These are phyloP conservation scores for Stellera chamaejasme DNA, from an alignment of 345 rosid genomes.

Conservation along the genomic window DNA sequence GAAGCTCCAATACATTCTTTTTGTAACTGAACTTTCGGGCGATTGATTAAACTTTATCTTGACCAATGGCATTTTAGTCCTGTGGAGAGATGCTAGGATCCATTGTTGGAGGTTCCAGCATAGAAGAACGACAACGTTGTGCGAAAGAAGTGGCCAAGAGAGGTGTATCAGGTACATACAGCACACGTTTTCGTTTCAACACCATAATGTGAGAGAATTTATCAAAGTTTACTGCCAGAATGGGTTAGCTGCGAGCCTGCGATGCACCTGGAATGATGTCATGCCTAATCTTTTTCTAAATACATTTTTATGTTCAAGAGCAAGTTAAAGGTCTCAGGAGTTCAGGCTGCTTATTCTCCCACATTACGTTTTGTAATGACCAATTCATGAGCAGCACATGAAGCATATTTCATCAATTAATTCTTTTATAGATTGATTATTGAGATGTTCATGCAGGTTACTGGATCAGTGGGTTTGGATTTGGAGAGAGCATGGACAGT, in stretches of 20 bases:
- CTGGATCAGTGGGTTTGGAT: constrained; percentile 81
- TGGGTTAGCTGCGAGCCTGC: no score
- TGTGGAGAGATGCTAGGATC: constrained; percentile 61
- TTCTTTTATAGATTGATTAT: neutral
- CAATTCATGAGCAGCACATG: no score
- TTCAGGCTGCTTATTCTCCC: no score
- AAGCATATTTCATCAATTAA: neutral
- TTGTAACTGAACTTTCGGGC: neutral
- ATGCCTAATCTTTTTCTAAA: no score
- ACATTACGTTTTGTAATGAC: no score
- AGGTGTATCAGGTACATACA: constrained; percentile 43
- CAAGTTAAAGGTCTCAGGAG: no score
- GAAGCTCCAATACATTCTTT: neutral
- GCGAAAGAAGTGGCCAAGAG: constrained; percentile 44
- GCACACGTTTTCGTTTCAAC: no score
- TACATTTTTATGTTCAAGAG: no score
- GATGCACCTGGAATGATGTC: no score
- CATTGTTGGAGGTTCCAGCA: constrained; percentile 64
- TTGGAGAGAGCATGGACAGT: constrained; percentile 71
- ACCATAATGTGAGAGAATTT: no score
- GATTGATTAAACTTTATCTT: neutral
- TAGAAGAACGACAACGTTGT: constrained; percentile 47
- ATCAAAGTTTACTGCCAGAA: no score
- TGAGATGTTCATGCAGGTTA: constrained; percentile 36
- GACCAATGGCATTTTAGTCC: constrained; percentile 25